A percentile compares a stretch with the other conserved stretches of the same genome.
Conservation (phyloP, 306 rosid genomes). For the Fragaria ananassa region DNA sequence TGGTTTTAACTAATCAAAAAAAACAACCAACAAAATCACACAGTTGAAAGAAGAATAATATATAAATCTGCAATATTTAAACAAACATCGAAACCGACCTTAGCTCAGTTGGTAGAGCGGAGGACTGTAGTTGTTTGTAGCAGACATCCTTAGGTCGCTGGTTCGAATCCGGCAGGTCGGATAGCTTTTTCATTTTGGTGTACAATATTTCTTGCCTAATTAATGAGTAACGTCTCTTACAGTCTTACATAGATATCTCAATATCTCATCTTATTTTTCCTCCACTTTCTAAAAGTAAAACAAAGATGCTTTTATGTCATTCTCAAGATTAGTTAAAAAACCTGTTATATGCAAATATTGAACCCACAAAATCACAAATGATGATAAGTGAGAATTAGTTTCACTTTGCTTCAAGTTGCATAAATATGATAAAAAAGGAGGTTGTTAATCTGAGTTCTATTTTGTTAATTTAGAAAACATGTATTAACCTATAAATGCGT, state of each 20-base stretch:
- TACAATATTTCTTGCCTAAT: no score
- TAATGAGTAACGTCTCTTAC: no score
- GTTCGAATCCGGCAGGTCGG: conserved; percentile 38
- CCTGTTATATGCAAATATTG: background rate
- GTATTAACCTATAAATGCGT: background rate
- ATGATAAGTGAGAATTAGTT: background rate
- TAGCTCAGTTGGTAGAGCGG: conserved; percentile 43
- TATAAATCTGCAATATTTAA: background rate
- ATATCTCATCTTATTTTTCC: no score
- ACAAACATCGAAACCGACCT: background rate
- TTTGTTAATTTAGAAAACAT: background rate
- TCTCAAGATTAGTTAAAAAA: no score
- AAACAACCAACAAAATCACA: no score
- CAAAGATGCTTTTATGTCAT: no score
- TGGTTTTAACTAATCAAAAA: no score
- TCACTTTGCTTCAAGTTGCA: background rate
- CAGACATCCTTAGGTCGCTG: conserved; percentile 36
- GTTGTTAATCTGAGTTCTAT: background rate
- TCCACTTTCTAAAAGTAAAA: no score
- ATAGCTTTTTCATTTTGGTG: rapidly evolving
- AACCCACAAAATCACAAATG: background rate
- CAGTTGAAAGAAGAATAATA: no score
- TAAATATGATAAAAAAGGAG: background rate
- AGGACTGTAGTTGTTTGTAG: conserved; percentile 25
- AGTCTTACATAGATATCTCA: no score